Evolutionary conservation across 768 basidiomycete species (phyloP).

Genomic region (Hydnomerulius pinastri): DNA sequence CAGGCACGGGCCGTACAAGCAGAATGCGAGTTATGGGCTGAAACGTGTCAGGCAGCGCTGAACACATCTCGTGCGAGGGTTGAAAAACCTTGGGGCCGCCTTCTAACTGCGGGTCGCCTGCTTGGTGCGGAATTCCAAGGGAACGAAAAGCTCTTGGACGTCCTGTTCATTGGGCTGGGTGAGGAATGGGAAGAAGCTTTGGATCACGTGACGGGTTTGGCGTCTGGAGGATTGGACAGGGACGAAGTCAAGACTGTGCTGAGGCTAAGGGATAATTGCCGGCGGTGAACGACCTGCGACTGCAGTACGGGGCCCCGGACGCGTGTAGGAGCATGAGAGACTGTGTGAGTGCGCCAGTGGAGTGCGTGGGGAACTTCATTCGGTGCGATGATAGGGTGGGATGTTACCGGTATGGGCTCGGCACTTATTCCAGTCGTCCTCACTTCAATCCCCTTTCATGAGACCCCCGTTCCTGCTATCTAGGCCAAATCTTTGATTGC

Average conservation of each 20-base stretch:
- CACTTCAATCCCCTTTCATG: too few relatives aligned
- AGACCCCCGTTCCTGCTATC: too few relatives aligned
- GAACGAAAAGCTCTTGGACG: constrained; percentile 32
- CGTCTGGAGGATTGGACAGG: constrained; percentile 60
- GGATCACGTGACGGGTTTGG: constrained; percentile 51
- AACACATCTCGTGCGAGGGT: constrained; percentile 48
- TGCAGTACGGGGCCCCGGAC: not conserved
- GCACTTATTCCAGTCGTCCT: too few relatives aligned
- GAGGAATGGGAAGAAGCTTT: constrained; percentile 53
- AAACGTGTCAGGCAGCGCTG: constrained; percentile 69
- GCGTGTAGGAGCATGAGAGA: not conserved
- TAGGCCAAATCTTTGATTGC: too few relatives aligned
- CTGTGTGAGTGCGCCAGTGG: not conserved
- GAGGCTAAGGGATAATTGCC: constrained; percentile 44
- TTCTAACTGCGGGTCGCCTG: constrained; percentile 71
- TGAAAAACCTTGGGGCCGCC: constrained; percentile 74
- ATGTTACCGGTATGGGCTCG: too few relatives aligned
- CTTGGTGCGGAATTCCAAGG: constrained; percentile 52
- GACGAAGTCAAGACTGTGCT: constrained; percentile 63
- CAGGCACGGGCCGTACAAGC: constrained; percentile 65
- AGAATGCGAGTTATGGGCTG: constrained; percentile 84
- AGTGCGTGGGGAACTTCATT: not conserved
- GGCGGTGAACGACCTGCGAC: constrained; percentile 6
- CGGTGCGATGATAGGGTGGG: not conserved
- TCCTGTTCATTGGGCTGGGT: constrained; percentile 16